These are phyloP conservation scores for Priceomyces melissophilus DNA, from an alignment of 805 yeast genomes.

Conservation along the genomic window DNA sequence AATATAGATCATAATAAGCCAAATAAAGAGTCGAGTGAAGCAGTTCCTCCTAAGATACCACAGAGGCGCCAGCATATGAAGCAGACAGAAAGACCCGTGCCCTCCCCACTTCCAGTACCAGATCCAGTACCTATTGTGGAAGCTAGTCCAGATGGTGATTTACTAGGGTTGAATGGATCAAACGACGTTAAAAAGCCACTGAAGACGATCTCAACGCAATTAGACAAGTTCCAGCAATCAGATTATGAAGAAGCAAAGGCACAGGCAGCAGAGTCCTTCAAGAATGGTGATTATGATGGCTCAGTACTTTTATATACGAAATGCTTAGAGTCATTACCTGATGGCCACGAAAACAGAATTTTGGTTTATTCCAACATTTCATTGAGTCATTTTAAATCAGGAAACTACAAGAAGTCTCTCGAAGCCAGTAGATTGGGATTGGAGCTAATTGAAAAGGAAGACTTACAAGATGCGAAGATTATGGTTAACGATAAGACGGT, in stretches of 20 bases:
- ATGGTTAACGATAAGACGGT: conserved; percentile 49
- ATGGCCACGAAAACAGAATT: conserved; percentile 59
- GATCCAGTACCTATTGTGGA: neutral
- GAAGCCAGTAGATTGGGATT: conserved; percentile 48
- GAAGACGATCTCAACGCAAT: conserved; percentile 13
- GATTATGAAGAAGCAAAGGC: conserved; percentile 47
- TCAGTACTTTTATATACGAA: conserved; percentile 62
- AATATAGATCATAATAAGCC: neutral
- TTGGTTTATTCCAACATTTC: conserved; percentile 73
- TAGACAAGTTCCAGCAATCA: conserved; percentile 38
- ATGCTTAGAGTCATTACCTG: conserved; percentile 51
- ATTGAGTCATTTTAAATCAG: conserved; percentile 57
- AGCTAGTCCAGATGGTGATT: conserved; percentile 17
- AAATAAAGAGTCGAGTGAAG: conserved; percentile 8
- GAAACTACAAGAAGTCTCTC: conserved; percentile 58
- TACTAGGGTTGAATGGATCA: conserved; percentile 21
- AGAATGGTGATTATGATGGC: conserved; percentile 74
- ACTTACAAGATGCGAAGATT: conserved; percentile 21
- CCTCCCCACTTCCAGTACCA: neutral
- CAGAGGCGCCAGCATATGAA: neutral
- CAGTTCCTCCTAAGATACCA: neutral
- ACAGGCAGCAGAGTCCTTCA: conserved; percentile 62
- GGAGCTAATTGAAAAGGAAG: conserved; percentile 23
- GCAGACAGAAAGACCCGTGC: neutral
- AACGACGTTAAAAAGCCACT: conserved; percentile 14